Evolutionary conservation across 345 rosid species (phyloP).

Genomic region (Turnera subulata): DNA sequence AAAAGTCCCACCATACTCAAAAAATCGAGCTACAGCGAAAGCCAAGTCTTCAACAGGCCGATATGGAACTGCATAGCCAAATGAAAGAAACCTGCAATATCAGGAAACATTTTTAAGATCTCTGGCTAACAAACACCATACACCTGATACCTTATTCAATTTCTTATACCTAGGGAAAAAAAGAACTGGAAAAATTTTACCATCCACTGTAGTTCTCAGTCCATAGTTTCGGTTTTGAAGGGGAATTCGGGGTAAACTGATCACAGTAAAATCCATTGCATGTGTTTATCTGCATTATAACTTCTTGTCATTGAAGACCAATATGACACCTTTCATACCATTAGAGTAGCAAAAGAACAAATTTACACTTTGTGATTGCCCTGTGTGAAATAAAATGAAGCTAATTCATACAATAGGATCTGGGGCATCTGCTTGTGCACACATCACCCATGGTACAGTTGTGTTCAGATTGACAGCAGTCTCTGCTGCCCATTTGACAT

Average conservation of each 20-base stretch:
- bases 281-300: conserved; percentile 53
- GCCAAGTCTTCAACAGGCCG: conserved; percentile 72
- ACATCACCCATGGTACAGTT: conserved; percentile 73
- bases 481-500: conserved; percentile 62
- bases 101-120: conserved; percentile 4
- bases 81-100: conserved; percentile 46
- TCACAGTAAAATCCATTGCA: conserved; percentile 73
- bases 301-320: conserved; percentile 1
- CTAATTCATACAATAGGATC: conserved; percentile 46
- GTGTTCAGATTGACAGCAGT: conserved; percentile 56
- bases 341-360: no score
- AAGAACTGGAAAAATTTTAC: conserved; percentile 21
- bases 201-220: conserved; percentile 67
- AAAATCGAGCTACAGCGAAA: conserved; percentile 60
- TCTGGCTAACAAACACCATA: no score
- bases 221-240: conserved; percentile 61
- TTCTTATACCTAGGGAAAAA: conserved; percentile 3
- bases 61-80: conserved; percentile 59
- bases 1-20: conserved; percentile 56
- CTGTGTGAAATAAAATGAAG: neutral
- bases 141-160: neutral
- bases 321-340: no score
- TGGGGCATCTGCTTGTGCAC: conserved; percentile 54
- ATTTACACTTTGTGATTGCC: no score
- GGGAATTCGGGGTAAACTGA: conserved; percentile 48